Base-by-base conservation (phyloP, 192 early-diverging fungal species). In the Podila verticillata region DNA sequence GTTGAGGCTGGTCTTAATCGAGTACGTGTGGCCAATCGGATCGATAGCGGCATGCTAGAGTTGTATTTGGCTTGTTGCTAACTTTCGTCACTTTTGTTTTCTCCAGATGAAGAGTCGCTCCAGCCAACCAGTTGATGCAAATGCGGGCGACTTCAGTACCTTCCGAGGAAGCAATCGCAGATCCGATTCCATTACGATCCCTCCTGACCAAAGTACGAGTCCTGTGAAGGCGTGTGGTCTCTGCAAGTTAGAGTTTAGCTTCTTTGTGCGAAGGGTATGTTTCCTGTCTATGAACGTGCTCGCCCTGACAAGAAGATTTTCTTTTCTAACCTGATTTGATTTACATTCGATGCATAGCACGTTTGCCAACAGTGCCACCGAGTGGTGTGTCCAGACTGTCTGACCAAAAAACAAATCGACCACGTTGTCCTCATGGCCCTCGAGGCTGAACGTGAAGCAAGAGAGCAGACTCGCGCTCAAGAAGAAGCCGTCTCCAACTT, bases 351-450 rank as follows among this genome's bases (percentile, higher is more conserved):
- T 59, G 5, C 35, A 7, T 63, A 84, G 74, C 72, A 83, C 61
- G 60, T 67, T 24, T 83, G 82, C 54, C 73, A 70, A 10, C 68
- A 75, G 57, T 83, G 82, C 32, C 74, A 69, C 5, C 59, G 65
- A 51, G 66, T 71, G 10, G 85, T 86, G 4, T 86, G 85, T 34
- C 72, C 80, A 0, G 80, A 73, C 39, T 86, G 85, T 57, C 39
- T 86, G 63, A 86, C 85, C 35, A 86, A 86, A 58, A 82, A 79
- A 61, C 75, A 81, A 22, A 74, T 82, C 57, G 80, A 85, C 57
- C 78, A 72, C 0, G 54, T 80, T 49, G 72, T 80, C 61, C 58
- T 80, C 1, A 35, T 80, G 2, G 70, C 70, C 9, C 66, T 80
- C 6, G 64, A 80, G 24, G 77, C 65, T 7, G 77, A 80, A 62